phyloP scores from a whole-genome alignment of 495 filamentous ascomycete species.

The Rhypophila decipiens region DNA sequence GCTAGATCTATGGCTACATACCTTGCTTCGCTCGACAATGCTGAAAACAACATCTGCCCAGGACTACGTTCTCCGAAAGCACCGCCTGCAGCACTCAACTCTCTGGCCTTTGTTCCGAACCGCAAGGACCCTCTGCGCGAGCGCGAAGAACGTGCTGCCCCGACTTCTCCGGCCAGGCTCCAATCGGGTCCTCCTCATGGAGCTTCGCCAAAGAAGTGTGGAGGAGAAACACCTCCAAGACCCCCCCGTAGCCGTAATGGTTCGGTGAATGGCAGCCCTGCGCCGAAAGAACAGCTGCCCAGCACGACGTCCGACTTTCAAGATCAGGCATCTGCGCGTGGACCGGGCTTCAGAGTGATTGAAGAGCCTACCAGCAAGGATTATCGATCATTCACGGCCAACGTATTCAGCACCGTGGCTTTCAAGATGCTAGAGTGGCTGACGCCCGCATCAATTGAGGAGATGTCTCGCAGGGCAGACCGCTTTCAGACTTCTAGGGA shows the following conservation, averaged over 20 bases:
- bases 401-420: slow-evolving; percentile 69
- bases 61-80: slow-evolving; percentile 32
- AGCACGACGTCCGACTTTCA: not conserved
- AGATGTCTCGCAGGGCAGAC: slow-evolving; percentile 28
- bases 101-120: slow-evolving; percentile 30
- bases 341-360: slow-evolving; percentile 19
- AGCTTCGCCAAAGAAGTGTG: slow-evolving; percentile 5
- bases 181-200: not conserved
- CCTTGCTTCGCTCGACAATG: slow-evolving; percentile 72
- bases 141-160: slow-evolving; percentile 10
- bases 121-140: slow-evolving; percentile 15
- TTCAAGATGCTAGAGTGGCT: slow-evolving; percentile 79
- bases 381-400: slow-evolving; percentile 77
- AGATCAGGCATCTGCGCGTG: not conserved
- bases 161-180: slow-evolving; percentile 3
- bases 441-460: slow-evolving; percentile 45
- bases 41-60: slow-evolving; percentile 67
- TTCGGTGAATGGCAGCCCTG: not conserved
- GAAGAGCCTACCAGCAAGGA: slow-evolving; percentile 59
- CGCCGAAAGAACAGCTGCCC: not conserved
- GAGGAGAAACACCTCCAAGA: not conserved
- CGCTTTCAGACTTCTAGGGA: slow-evolving; percentile 8
- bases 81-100: slow-evolving; percentile 32
- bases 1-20: slow-evolving; percentile 74
- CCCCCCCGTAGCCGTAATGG: slow-evolving; percentile 9